Evolutionary conservation across 2,329 filamentous ascomycete species (phyloP), one percentile per base, ranked within the genome.

Genomic region (Colletotrichum sp.): DNA sequence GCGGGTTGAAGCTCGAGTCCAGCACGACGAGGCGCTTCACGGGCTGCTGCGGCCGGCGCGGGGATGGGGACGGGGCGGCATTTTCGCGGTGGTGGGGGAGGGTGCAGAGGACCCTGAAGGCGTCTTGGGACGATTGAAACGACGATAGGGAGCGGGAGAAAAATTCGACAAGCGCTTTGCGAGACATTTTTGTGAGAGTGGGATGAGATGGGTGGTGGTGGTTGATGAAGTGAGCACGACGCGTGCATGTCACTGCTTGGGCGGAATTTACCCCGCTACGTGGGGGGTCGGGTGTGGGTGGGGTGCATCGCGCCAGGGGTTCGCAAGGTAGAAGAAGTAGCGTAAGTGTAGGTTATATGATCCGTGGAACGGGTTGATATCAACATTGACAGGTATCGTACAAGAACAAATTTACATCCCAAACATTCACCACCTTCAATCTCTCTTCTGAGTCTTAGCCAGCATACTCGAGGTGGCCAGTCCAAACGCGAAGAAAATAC

Each of bases 1-100:
- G 92, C 30, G 92, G 92, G 81, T 94, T 94, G 86, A 93, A 94
- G 75, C 91, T 93, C 67, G 92, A 92, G 83, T 94, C 92, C 63
- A 94, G 88, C 71, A 94, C 85, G 69, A 93, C 84, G 74, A 94
- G 85, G 21, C 60, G 75, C 60, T 72, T 57, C 76, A 78, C 32
- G 8, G 32, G 26, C 32, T n/a, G 28, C 39, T 15, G 28, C 21
- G 69, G 69, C 32, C 55, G 24, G 8, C 69, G 52, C 44, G 62
- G 79, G 75, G 77, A 79, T 16, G 82, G 80, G 15, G 81, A 62
- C 16, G 68, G 71, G 36, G 68, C 18, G 24, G 76, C 68, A 30
- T 64, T 26, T 67, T 73, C 39, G 28, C 72, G 16, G 39, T 44
- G 55, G 68, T 80, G 80, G 52, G 84, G 80, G 39, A 86, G 78